Base-by-base conservation (phyloP, 257 asterid genomes). In the Petunia axillaris region DNA sequence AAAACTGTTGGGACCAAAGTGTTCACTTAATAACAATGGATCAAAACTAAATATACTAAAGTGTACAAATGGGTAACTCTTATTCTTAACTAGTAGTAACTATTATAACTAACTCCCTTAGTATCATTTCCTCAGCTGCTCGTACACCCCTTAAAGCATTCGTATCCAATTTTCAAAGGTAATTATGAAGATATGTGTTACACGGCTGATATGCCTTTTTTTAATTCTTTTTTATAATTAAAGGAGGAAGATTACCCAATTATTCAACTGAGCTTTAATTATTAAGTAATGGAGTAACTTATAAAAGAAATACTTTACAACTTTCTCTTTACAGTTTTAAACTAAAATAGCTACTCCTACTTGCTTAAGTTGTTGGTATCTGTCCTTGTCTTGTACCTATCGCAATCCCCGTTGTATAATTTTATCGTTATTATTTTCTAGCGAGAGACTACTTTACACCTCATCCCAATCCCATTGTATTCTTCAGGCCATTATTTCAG, bases 331-430 rank as follows among this genome's bases (percentile, higher is more conserved):
- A 70, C 39, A 25, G 25, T 25, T 25, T 71, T 50, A 71, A 50
- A 71, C 1, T 70, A 25, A 52, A 70, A 70, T 8, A 25, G 41
- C 41, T 70, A 70, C 16, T 9, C 25, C 25, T 14, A 14, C 39
- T 40, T 70, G 76, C 76, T 16, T 25, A 74, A 75, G 75, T 39
- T 76, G 82, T 77, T 16, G 86, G 84, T 80, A 78, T 80, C 59
- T 73, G 86, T 85, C 88, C 78, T 58, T 82, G 68, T 85, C 88
- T 77, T 82, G 55, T 79, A 77, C 82, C 76, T 38, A 70, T 80
- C 60, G 41, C 59, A 25, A 43, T 35, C 67, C 14, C 64, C 25
- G 25, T 25, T 25, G 25, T 76, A 58, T 39, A 10, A 37, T 59
- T 25, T 71, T 35, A 4, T 11, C 60, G 25, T 70, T 8, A 2